Base-by-base conservation (phyloP, 331 rosid genomes). In the Malus hybrid region DNA sequence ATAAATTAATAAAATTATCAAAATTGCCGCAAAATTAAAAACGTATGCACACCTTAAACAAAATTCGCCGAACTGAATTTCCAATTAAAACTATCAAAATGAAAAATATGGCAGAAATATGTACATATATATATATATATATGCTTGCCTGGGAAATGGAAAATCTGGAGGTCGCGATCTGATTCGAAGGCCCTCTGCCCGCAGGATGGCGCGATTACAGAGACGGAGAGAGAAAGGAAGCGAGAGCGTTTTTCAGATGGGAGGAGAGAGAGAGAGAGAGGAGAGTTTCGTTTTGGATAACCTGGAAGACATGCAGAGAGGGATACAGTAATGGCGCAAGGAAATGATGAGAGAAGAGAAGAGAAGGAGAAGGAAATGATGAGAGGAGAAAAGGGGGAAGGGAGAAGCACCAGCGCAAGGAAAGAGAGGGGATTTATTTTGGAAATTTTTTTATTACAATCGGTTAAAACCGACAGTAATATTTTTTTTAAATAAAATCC, bases 141-240 rank as follows among this genome's bases (percentile, higher is more conserved):
- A 42, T 42, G 15, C 67, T 65, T 67, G 66, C 82, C 78, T 67
- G 77, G 55, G 24, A 60, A 67, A 19, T 27, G 22, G 74, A 18
- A 36, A 57, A 73, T 34, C 32, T 5, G 9, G 60, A 67, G 74
- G 74, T 57, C 67, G 74, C 33, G 80, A 76, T 76, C 80, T 68
- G 80, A 36, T 15, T 54, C 79, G 10, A 67, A 34, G 39, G 42
- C 65, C 12, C 24, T 10, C 13, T 13, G 48, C 32, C 71, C 66
- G 11, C 34, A 24, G 60, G 67, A 67, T 65, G 73, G 79, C 74
- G 29, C 33, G 61, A 24, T n/a, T 67, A 32, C 52, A 22, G 57
- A 20, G 59, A 19, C 3, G 4, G 33, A 29, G n/a, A 54, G 48
- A 10, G 14, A 18, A 6, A 7, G 28, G 2, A 15, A 4, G 64